These are phyloP conservation scores for Daldinia loculata DNA, from an alignment of 495 filamentous ascomycete genomes.

Conservation along the genomic window DNA sequence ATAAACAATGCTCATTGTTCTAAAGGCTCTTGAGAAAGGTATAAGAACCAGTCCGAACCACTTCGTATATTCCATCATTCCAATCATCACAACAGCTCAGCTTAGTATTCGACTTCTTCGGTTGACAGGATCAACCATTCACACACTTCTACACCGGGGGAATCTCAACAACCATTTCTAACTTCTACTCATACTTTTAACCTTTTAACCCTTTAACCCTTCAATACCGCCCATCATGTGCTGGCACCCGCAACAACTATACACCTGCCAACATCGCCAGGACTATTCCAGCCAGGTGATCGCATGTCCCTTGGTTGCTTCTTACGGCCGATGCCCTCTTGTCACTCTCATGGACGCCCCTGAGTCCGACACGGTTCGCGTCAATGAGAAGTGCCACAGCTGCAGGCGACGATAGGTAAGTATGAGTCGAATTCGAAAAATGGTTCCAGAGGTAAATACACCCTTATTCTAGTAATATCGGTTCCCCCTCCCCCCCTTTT, in stretches of 20 bases:
- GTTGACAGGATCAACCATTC: slow-evolving; percentile 5
- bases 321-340: slow-evolving; percentile 30
- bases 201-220: not conserved
- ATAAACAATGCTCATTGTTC: not conserved
- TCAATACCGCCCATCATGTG: slow-evolving; percentile 28
- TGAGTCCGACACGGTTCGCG: slow-evolving; percentile 1
- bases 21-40: not conserved
- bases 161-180: not conserved
- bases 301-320: slow-evolving; percentile 18
- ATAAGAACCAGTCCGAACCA: not conserved
- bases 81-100: not conserved
- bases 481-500: slow-evolving; percentile 10
- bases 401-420: slow-evolving; percentile 10
- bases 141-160: slow-evolving; percentile 2
- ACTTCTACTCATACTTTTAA: slow-evolving; percentile 1
- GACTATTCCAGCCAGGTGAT: slow-evolving; percentile 28
- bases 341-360: slow-evolving; percentile 20
- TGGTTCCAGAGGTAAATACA: slow-evolving; percentile 17
- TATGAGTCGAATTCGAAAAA: not conserved
- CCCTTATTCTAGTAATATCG: not conserved
- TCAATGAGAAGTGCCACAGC: not conserved
- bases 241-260: slow-evolving; percentile 24
- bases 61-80: not conserved
- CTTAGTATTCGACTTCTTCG: not conserved
- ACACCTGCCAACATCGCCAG: slow-evolving; percentile 15